A percentile compares a stretch with the other conserved stretches of the same genome.
These are phyloP conservation scores for Speleostelium caveatum DNA, from an alignment of 78 protist genomes.

Conservation along the genomic window DNA sequence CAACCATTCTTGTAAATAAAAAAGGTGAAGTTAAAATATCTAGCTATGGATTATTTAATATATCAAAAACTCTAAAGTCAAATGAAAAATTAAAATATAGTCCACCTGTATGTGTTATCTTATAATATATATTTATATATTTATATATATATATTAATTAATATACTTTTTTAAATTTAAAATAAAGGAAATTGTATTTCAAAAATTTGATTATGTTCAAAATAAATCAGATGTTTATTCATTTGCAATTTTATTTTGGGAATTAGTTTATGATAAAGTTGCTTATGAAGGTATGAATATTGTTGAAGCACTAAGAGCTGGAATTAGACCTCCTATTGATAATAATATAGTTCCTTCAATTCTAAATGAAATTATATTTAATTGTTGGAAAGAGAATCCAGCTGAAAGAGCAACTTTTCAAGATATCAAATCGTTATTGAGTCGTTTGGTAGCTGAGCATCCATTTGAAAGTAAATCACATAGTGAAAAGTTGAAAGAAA, in stretches of 20 bases:
- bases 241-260: constrained; percentile 84
- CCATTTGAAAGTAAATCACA: not conserved
- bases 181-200: not conserved
- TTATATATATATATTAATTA: too few relatives aligned
- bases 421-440: not conserved
- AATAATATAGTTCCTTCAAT: not conserved
- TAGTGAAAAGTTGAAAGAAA: not conserved
- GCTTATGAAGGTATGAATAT: not conserved
- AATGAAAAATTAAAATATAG: not conserved
- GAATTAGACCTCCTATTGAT: not conserved
- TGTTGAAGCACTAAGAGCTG: not conserved
- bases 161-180: too few relatives aligned
- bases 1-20: not conserved
- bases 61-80: not conserved
- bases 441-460: too few relatives aligned
- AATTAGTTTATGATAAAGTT: constrained; percentile 26
- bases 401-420: not conserved
- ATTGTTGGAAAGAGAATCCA: not conserved
- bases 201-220: too few relatives aligned
- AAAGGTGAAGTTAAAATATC: not conserved
- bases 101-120: not conserved
- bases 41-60: not conserved
- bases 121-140: too few relatives aligned
- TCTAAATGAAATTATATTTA: not conserved
- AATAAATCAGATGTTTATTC: constrained; percentile 79